Evolutionary conservation across 2,329 filamentous ascomycete species (phyloP), one percentile per base, ranked within the genome.

Genomic region (Claviceps fusiformis): DNA sequence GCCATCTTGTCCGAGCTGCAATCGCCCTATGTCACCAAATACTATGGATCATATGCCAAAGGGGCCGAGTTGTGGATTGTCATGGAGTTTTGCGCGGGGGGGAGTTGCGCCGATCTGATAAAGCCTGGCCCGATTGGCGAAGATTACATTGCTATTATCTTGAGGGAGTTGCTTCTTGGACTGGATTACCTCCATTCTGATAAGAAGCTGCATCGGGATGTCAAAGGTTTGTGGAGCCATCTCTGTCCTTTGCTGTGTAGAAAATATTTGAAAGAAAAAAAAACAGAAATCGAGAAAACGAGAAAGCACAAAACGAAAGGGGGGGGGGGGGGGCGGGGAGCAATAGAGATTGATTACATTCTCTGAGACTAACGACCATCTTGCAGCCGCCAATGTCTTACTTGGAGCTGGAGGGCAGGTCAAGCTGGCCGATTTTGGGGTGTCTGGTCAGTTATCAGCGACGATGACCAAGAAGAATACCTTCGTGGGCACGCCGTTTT

Each of bases 381-480:
- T 33, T 50, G 53, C 47, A 92, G 92, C 93, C 65, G 93, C 93
- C 61, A 98, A 98, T 65, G 85, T 98, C 35, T 76, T 98, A 39
- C 79, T 98, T 6, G 85, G 87, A 58, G 83, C 89, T 52, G 95
- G 87, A 66, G 93, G 93, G 2, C 93, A 97, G 72, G 92, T 98
- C 62, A 98, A 98, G 70, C 77, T 97, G 55, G 92, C 92, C 15
- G 92, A 98, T 68, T 98, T 98, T 72, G 92, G 92, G 56, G 93
- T 98, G 7, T 96, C 92, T 1, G 92, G 92, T 33, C 93, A 97
- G 71, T 79, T 97, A 27, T 95, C 92, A 10, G 92, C 92, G 7
- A 98, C 92, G 52, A 97, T 97, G 91, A 96, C 92, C 59, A 97
- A 97, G 78, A 97, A 97, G 75, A 97, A 97, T 68, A 97, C 92